Evolutionary conservation across 2,329 filamentous ascomycete species (phyloP).

Genomic region (Pestalotiopsis sp.): DNA sequence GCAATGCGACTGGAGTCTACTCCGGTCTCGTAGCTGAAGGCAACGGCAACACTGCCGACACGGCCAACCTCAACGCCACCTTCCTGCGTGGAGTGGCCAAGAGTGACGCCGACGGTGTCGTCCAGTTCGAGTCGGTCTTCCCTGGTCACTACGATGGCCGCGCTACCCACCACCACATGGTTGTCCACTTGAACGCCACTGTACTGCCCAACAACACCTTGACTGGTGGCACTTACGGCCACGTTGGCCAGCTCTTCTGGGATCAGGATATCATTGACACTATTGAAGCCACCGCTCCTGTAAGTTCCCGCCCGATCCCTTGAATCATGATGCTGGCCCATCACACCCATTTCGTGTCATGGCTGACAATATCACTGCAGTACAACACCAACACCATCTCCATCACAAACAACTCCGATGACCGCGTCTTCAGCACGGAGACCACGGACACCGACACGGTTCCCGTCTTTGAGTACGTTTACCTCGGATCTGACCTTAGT

Average conservation of each 20-base stretch:
- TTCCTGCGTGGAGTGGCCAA: conserved; percentile 44
- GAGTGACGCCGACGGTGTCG: conserved; percentile 43
- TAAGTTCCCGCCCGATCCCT: not conserved
- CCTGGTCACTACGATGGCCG: conserved; percentile 48
- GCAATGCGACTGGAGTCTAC: conserved; percentile 50
- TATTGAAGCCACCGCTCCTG: not conserved
- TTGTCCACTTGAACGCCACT: conserved; percentile 44
- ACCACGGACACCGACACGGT: not conserved
- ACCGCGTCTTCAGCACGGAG: conserved; percentile 3
- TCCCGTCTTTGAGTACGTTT: conserved; percentile 5
- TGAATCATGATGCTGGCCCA: not conserved
- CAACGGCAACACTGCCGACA: conserved; percentile 43
- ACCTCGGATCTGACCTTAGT: not conserved
- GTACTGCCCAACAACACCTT: conserved; percentile 47
- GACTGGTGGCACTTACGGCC: conserved; percentile 42
- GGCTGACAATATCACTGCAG: not conserved
- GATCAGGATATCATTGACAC: conserved; percentile 57
- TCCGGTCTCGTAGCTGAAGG: conserved; percentile 41
- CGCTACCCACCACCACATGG: conserved; percentile 51
- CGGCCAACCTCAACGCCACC: conserved; percentile 43
- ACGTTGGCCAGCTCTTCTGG: conserved; percentile 70
- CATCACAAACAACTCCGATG: conserved; percentile 2
- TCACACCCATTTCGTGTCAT: not conserved
- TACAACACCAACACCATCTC: conserved; percentile 7
- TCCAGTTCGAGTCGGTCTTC: conserved; percentile 43